A percentile compares a stretch with the other conserved stretches of the same genome.
phyloP scores from a whole-genome alignment of 2,329 filamentous ascomycete species.

The Myriosclerotinia scirpicola region DNA sequence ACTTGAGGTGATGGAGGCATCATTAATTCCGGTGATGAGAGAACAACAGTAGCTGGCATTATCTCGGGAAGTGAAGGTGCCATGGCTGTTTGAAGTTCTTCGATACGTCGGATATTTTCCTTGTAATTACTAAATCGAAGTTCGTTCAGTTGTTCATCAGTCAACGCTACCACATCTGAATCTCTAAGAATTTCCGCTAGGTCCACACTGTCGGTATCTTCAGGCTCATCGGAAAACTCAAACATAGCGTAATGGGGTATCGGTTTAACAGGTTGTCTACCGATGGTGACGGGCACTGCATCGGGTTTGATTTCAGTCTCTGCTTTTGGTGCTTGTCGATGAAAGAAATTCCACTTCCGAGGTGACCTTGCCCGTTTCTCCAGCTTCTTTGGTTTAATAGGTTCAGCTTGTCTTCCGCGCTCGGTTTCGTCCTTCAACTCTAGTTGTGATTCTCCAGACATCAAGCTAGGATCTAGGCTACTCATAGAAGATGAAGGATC shows the following conservation, averaged over 20 bases:
- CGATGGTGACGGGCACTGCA: constrained; percentile 48
- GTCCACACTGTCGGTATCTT: constrained; percentile 39
- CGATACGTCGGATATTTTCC: constrained; percentile 33
- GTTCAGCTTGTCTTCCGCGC: constrained; percentile 30
- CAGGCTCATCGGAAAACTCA: constrained; percentile 53
- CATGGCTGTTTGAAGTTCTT: constrained; percentile 28
- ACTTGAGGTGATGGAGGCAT: constrained; percentile 26
- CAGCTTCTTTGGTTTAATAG: constrained; percentile 51
- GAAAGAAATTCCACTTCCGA: constrained; percentile 64
- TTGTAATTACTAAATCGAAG: constrained; percentile 38
- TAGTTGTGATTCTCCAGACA: constrained; percentile 55
- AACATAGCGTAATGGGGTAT: constrained; percentile 62
- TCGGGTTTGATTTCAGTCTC: constrained; percentile 43
- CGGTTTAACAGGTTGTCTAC: constrained; percentile 46
- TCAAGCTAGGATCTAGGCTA: constrained; percentile 57
- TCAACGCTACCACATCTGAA: constrained; percentile 41
- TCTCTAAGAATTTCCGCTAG: constrained; percentile 53
- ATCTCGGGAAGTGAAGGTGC: constrained; percentile 23
- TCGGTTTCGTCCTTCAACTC: constrained; percentile 45
- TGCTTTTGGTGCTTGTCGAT: constrained; percentile 52
- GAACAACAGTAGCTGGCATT: constrained; percentile 20
- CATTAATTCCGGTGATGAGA: constrained; percentile 34
- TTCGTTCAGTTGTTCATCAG: constrained; percentile 38
- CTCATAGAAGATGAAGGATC: constrained; percentile 51
- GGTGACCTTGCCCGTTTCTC: constrained; percentile 54